Base-by-base conservation (phyloP, 1,139 yeast genomes). In the Yamadazyma kanchanaburiensis region DNA sequence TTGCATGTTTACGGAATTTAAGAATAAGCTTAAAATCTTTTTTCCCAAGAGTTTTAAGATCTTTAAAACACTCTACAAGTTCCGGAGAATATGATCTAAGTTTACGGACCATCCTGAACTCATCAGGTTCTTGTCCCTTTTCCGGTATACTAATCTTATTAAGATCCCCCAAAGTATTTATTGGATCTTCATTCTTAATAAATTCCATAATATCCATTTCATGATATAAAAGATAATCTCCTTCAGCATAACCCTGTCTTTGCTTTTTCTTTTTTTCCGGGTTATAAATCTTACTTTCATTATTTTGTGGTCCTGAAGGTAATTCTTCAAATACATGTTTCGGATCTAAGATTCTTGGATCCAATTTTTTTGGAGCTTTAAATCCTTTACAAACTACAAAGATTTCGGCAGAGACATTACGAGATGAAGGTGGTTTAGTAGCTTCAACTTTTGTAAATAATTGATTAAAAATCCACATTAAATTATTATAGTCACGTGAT, bases 351-450 rank as follows among this genome's bases (percentile, higher is more conserved):
- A 91, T 69, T 50, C 95, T 75, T 27, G 97, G 96, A 61, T 94
- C 98, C 40, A 91, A 60, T 55, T 85, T 88, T 56, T 88, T 87
- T 29, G 98, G 98, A 9, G 97, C 96, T 57, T 88, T 91, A 64
- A 85, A 91, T 11, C 94, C 94, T 58, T 81, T 80, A 62, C 99
- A 91, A 22, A 89, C 96, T 32, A 91, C 98, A 53, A 91, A 91
- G 51, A 94, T 94, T 70, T 91, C 99, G 3, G 98, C 98, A 48
- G 98, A 91, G 15, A 94, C 98, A 60, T 86, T 86, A 80, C 99
- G 89, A 26, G 96, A 88, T 12, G 97, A 91, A 12, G 98, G 97
- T 6, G 99, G 99, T 53, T 91, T 91, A 1, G 98, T 91, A 9
- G 98, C 98, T 57, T 91, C 98, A 27, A 91, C 97, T 53, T 85